phyloP scores from a whole-genome alignment of 805 yeast species.

The Saccharomyces paradoxus region DNA sequence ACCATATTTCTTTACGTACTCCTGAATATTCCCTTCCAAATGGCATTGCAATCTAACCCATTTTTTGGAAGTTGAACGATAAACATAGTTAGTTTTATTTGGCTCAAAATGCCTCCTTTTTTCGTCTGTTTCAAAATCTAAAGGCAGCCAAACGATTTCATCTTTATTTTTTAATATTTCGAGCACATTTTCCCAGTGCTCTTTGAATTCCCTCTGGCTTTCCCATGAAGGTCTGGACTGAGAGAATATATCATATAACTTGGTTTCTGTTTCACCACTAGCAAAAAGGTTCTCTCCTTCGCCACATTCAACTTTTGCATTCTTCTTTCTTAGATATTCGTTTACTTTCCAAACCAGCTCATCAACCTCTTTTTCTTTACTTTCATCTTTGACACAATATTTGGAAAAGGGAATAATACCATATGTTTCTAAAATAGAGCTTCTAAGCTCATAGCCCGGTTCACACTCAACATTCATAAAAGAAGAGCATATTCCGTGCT shows the following conservation, averaged over 20 bases:
- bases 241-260: conserved; percentile 40
- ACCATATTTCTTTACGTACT: conserved; percentile 24
- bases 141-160: conserved; percentile 58
- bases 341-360: conserved; percentile 56
- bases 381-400: conserved; percentile 62
- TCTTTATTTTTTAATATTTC: conserved; percentile 52
- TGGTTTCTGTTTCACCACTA: conserved; percentile 42
- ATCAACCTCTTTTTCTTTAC: conserved; percentile 53
- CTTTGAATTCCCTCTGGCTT: conserved; percentile 46
- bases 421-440: conserved; percentile 25
- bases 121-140: not conserved
- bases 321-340: conserved; percentile 50
- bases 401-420: conserved; percentile 55
- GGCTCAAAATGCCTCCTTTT: not conserved
- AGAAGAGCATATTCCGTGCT: conserved; percentile 62
- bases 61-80: conserved; percentile 59
- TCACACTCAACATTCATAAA: conserved; percentile 54
- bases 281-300: conserved; percentile 34
- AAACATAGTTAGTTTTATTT: conserved; percentile 13
- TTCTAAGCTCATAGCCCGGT: conserved; percentile 47
- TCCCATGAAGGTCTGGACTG: conserved; percentile 24
- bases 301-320: conserved; percentile 55
- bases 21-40: conserved; percentile 39
- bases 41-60: conserved; percentile 47
- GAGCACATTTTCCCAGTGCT: conserved; percentile 55